These are phyloP conservation scores for Theobroma cacao DNA, from an alignment of 345 rosid species.

Conservation along the genomic window DNA sequence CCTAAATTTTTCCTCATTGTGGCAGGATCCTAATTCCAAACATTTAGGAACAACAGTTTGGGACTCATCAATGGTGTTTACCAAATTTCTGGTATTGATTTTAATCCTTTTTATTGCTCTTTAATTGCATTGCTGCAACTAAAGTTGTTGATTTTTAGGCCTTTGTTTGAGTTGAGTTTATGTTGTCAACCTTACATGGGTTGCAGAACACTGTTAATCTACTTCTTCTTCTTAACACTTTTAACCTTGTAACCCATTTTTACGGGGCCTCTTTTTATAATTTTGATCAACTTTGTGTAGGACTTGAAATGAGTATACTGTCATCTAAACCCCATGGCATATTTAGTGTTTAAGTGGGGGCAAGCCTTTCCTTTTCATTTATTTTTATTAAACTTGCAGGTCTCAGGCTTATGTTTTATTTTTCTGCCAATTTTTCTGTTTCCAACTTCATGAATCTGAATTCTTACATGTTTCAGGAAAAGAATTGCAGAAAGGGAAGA, in stretches of 20 bases:
- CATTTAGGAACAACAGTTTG: conserved; percentile 96
- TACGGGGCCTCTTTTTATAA: not conserved
- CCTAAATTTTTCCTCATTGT: conserved; percentile 12
- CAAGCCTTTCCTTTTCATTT: not conserved
- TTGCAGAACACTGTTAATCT: not conserved
- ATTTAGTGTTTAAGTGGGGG: not conserved
- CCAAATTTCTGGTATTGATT: conserved; percentile 70
- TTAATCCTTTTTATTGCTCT: not conserved
- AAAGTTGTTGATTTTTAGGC: not conserved
- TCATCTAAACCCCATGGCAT: not conserved
- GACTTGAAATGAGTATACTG: not conserved
- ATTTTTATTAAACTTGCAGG: conserved; percentile 3
- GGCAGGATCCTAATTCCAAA: conserved; percentile 94
- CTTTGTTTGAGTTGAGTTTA: not conserved
- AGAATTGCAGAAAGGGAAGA: conserved; percentile 82
- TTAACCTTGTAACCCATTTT: not conserved
- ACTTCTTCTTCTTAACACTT: not conserved
- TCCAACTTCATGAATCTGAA: not conserved
- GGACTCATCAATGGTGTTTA: conserved; percentile 95
- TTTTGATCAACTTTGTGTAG: not conserved
- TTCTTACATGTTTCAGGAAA: conserved; percentile 49
- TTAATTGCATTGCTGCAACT: not conserved
- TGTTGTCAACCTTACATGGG: not conserved
- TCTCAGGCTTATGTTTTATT: not conserved
- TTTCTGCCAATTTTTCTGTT: not conserved